Conservation (phyloP, 2,329 filamentous ascomycete genomes). For the Penicillium sp. region DNA sequence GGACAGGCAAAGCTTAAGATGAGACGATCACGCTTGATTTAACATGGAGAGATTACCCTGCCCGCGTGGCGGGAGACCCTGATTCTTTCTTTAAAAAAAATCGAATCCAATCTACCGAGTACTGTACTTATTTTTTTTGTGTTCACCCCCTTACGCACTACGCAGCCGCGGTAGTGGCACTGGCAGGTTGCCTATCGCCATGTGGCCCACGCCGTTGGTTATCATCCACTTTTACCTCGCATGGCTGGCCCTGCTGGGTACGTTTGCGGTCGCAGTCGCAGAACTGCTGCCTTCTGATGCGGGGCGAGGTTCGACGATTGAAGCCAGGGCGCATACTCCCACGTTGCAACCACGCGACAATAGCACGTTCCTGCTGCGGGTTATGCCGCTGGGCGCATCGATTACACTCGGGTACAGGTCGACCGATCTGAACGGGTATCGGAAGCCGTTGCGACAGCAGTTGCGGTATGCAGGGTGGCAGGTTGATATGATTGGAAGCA, state of each 20-base stretch:
- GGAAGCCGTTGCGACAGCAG: constrained; percentile 37
- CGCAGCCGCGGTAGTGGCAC: neutral
- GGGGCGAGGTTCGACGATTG: neutral
- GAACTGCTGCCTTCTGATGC: neutral
- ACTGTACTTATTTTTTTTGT: neutral
- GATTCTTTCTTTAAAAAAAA: neutral
- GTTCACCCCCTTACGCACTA: neutral
- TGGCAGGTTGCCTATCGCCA: neutral
- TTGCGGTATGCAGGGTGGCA: constrained; percentile 32
- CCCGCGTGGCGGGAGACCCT: neutral
- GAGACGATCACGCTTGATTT: neutral
- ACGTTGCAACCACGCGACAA: neutral
- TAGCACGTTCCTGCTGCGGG: constrained; percentile 13
- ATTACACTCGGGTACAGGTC: constrained; percentile 40
- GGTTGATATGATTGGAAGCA: constrained; percentile 32
- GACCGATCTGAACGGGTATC: constrained; percentile 43
- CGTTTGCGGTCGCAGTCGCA: neutral
- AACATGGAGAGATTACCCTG: neutral
- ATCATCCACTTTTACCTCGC: constrained; percentile 2
- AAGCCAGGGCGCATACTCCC: neutral
- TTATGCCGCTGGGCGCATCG: constrained; percentile 39
- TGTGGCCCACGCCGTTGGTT: constrained; percentile 6
- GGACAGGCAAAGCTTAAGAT: neutral
- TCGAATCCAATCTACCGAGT: no score
- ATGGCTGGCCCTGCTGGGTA: constrained; percentile 1